Base-by-base conservation (phyloP, 148 eudicot genomes). In the Fagopyrum esculentum region DNA sequence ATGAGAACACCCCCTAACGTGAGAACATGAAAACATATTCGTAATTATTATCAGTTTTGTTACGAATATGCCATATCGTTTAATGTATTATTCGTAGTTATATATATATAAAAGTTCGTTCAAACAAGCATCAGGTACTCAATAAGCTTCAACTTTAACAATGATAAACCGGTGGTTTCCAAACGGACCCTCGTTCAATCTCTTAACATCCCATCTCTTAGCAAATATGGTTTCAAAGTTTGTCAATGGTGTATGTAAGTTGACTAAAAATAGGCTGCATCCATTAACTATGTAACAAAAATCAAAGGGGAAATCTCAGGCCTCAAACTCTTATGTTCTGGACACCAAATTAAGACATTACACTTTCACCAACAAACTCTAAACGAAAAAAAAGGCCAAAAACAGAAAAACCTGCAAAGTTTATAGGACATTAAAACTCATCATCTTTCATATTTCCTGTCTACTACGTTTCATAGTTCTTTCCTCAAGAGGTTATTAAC, bases 201-300 rank as follows among this genome's bases (percentile, higher is more conserved):
- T 11, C 3, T 50, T 50, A 7, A 9, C 54, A 50, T 9, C 13
- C 54, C 13, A 50, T 50, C 40, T 50, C 13, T 50, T 2, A 10
- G 54, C 3, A 50, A 8, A 9, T 50, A 50, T 11, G 10, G 10
- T 50, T 9, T 50, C 59, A 13, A 54, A 22, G 68, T 61, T 61
- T 43, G 26, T 9, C 13, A 6, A 9, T 61, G 6, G 29, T 59
- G 35, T 59, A 59, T 59, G 35, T 29, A 26, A 26, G 11, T 61
- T 61, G 43, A 61, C 68, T 61, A 61, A 61, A 64, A 35, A 66
- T 66, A 66, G 47, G 71, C 22, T 43, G 4, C 47, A 61, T 29
- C 43, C 3, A 9, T 57, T 57, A 2, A 57, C 63, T 17, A 56
- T 9, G 29, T 11, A 63, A 15, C 40, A 60, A 26, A 56, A 56